phyloP scores from a whole-genome alignment of 805 yeast species.

The Candida alai region DNA sequence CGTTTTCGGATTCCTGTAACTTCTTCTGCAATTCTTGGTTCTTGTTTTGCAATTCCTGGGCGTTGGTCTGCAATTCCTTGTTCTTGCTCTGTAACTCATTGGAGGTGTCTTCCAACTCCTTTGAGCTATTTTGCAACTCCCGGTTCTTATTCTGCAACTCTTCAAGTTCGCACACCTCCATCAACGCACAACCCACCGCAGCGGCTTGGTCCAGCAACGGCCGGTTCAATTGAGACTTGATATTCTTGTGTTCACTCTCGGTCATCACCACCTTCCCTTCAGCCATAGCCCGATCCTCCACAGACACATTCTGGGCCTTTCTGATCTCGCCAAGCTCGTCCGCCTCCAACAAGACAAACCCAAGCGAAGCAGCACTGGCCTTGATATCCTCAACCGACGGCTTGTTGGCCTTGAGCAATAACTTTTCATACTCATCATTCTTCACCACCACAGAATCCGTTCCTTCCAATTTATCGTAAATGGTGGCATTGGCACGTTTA shows the following conservation, averaged over 20 bases:
- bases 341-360: constrained; percentile 21
- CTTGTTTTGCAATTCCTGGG: too few species aligned
- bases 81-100: too few species aligned
- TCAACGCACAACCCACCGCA: constrained; percentile 9
- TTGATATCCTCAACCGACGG: constrained; percentile 25
- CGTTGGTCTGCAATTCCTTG: too few species aligned
- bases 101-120: constrained; percentile 14
- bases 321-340: constrained; percentile 22
- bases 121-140: constrained; percentile 11
- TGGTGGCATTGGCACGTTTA: background rate
- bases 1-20: too few species aligned
- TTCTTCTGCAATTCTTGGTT: too few species aligned
- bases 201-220: constrained; percentile 7
- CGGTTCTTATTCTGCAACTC: constrained; percentile 10
- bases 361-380: constrained; percentile 23
- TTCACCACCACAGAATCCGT: constrained; percentile 13
- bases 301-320: constrained; percentile 9
- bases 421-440: constrained; percentile 26
- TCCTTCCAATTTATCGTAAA: constrained; percentile 9
- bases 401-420: constrained; percentile 25
- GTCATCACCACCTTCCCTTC: constrained; percentile 15
- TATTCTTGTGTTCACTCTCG: constrained; percentile 15
- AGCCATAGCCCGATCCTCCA: constrained; percentile 16
- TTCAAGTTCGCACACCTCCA: constrained; percentile 13
- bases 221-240: background rate